phyloP scores from a whole-genome alignment of 2,329 filamentous ascomycete species.

The Balansia obtecta region DNA sequence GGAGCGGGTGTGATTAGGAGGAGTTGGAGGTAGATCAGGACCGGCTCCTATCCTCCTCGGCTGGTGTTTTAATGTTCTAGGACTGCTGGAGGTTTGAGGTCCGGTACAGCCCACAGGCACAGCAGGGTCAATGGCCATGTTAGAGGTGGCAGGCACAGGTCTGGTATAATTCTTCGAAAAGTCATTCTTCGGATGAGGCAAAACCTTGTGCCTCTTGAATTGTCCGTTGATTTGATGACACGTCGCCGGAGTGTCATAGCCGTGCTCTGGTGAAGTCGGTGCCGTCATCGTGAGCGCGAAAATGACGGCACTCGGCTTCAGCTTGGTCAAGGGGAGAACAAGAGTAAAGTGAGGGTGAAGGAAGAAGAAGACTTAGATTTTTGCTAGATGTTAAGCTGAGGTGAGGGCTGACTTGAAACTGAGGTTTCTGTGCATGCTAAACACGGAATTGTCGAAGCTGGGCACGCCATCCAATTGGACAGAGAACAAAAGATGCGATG shows the following conservation, averaged over 20 bases:
- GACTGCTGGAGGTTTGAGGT: constrained; percentile 21
- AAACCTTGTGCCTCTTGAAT: constrained; percentile 34
- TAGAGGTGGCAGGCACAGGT: constrained; percentile 12
- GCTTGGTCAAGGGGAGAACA: constrained; percentile 12
- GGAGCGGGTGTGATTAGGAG: constrained; percentile 46
- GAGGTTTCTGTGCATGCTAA: constrained; percentile 12
- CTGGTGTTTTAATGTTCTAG: constrained; percentile 29
- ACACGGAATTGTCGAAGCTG: constrained; percentile 4
- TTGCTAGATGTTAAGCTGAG: constrained; percentile 5
- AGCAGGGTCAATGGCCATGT: constrained; percentile 17
- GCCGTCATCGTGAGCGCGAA: constrained; percentile 22
- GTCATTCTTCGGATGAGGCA: constrained; percentile 24
- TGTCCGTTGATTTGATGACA: constrained; percentile 21
- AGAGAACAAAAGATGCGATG: neutral
- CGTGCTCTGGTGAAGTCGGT: constrained; percentile 16
- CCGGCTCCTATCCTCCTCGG: constrained; percentile 29
- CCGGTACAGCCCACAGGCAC: neutral
- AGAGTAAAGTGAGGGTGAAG: constrained; percentile 2
- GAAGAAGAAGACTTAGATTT: neutral
- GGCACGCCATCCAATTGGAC: constrained; percentile 11
- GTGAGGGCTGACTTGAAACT: constrained; percentile 10
- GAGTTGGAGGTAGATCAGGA: constrained; percentile 47
- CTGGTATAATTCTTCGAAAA: constrained; percentile 14
- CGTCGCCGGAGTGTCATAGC: constrained; percentile 15
- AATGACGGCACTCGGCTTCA: constrained; percentile 12